Evolutionary conservation across 2,329 filamentous ascomycete genomes (phyloP), one percentile per base, ranked within the genome.

Genomic region (Blumeriella jaapii): DNA sequence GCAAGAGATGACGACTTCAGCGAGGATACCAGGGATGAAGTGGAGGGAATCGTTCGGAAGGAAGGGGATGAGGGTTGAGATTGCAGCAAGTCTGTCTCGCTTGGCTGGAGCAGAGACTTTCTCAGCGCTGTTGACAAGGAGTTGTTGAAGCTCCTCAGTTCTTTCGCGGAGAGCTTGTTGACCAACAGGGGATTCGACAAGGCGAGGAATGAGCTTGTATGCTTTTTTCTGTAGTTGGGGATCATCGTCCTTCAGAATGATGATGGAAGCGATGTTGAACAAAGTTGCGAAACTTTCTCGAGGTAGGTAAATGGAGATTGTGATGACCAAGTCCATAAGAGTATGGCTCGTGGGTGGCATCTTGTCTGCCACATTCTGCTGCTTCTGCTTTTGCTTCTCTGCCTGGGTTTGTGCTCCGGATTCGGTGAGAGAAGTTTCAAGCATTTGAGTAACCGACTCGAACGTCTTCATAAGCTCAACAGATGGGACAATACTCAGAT

Each of bases 181-280:
- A 29, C 91, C 91, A 31, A 70, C 72, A 20, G 82, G 74, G 1
- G 87, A 93, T 45, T 83, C 80, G 2, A 83, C 80, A 25, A 98
- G 71, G 36, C 91, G 79, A 3, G 91, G 89, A 32, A 98, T 93
- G 33, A 98, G 72, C 65, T 96, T 96, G 67, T 98, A 98, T 0
- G 91, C 89, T 62, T 98, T 98, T 73, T 98, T 98, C 59, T 96
- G 89, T 22, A 98, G 65, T 58, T 96, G 89, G 7, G 89, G 82
- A 54, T 96, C 89, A 23, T 82, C 71, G 37, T 81, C 69, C 53
- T 79, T 83, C 56, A 80, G 77, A 47, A 96, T 78, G 38, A 95
- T 80, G 16, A 84, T 70, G 0, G 82, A 69, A 1, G 89, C 83
- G 54, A 96, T 87, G 48, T 78, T 78, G 61, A 98, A 96, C 2